These are phyloP conservation scores for Garcia nutans DNA, from an alignment of 345 rosid genomes.

Conservation along the genomic window DNA sequence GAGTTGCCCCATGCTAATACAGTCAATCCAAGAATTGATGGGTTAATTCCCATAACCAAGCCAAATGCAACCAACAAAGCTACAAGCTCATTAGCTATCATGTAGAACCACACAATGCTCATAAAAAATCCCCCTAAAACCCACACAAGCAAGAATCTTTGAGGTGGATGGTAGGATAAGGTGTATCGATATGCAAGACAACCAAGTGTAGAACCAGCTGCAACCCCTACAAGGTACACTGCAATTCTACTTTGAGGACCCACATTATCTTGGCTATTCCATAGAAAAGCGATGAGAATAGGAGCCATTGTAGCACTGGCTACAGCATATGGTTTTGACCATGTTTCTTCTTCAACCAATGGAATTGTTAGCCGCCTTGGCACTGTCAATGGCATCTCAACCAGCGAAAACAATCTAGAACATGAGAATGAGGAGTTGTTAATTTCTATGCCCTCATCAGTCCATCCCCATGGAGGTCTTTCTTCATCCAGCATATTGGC, in stretches of 20 bases:
- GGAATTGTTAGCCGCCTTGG: constrained; percentile 84
- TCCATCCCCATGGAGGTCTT: constrained; percentile 27
- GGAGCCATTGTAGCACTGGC: constrained; percentile 75
- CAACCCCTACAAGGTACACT: constrained; percentile 40
- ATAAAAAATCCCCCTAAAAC: constrained; percentile 77
- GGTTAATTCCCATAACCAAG: constrained; percentile 54
- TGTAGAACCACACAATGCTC: constrained; percentile 94
- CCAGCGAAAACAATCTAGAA: constrained; percentile 41
- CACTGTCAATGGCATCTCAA: constrained; percentile 67
- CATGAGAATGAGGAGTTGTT: constrained; percentile 15
- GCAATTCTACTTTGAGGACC: constrained; percentile 28
- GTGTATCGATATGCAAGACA: constrained; percentile 48
- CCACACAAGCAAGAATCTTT: constrained; percentile 61
- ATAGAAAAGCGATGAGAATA: constrained; percentile 54
- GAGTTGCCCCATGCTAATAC: constrained; percentile 93
- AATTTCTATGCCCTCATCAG: constrained; percentile 10
- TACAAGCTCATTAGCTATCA: constrained; percentile 83
- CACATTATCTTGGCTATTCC: constrained; percentile 53
- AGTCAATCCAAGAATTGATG: constrained; percentile 77
- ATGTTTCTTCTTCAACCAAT: constrained; percentile 55
- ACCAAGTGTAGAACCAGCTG: constrained; percentile 50
- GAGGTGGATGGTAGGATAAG: constrained; percentile 61
- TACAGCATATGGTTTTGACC: constrained; percentile 78
- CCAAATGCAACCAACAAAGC: constrained; percentile 71
- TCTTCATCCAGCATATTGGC: constrained; percentile 29